These are phyloP conservation scores for Sporothrix globosa DNA, from an alignment of 2,329 filamentous ascomycete species.

Conservation along the genomic window DNA sequence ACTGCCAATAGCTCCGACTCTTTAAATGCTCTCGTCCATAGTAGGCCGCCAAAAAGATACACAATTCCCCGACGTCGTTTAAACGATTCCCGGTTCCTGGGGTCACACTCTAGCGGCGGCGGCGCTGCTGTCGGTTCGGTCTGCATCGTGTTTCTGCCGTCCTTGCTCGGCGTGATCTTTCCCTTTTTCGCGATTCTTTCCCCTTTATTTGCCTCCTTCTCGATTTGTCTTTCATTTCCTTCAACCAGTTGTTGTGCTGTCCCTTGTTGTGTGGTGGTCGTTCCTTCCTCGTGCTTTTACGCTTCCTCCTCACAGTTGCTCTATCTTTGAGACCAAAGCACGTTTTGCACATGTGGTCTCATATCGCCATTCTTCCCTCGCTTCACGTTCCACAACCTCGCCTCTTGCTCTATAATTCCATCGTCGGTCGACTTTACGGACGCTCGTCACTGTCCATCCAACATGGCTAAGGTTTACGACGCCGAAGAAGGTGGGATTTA, in stretches of 20 bases:
- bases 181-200: not conserved
- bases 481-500: slow-evolving; percentile 32
- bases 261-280: not conserved
- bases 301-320: not conserved
- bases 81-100: not conserved
- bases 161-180: not conserved
- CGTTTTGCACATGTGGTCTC: no score
- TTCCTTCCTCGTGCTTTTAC: slow-evolving; percentile 12
- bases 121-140: slow-evolving; percentile 3
- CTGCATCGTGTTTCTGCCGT: slow-evolving; percentile 16
- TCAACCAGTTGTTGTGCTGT: not conserved
- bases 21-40: slow-evolving; percentile 1
- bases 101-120: slow-evolving; percentile 5
- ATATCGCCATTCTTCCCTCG: not conserved
- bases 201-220: not conserved
- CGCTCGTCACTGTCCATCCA: slow-evolving; percentile 19
- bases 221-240: not conserved
- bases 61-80: slow-evolving; percentile 14
- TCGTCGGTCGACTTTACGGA: not conserved
- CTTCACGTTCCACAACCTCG: not conserved
- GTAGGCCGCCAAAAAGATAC: slow-evolving; percentile 6
- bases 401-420: not conserved
- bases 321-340: not conserved
- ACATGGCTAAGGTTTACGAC: slow-evolving; percentile 32
- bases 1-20: slow-evolving; percentile 13